These are phyloP conservation scores for Penicillium sp. DNA, from an alignment of 2,329 filamentous ascomycete genomes.

Conservation along the genomic window DNA sequence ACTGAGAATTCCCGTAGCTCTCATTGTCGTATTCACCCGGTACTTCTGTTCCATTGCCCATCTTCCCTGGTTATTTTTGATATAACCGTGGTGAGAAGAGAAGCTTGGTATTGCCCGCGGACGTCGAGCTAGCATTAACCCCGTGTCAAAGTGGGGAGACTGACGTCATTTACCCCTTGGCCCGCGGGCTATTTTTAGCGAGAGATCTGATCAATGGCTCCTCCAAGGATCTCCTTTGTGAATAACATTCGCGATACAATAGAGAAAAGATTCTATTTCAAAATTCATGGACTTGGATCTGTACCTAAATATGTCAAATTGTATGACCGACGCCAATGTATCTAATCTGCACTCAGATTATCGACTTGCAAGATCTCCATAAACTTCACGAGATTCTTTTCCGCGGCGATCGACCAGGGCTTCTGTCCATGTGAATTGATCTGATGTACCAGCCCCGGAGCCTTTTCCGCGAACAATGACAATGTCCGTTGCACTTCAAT, in stretches of 20 bases:
- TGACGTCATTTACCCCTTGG: slow-evolving; percentile 13
- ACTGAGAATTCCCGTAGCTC: slow-evolving; percentile 3
- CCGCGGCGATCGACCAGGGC: neutral
- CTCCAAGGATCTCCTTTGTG: neutral
- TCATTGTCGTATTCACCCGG: slow-evolving; percentile 13
- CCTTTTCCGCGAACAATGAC: slow-evolving; percentile 4
- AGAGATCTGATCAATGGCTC: too few relatives aligned
- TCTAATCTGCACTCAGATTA: neutral
- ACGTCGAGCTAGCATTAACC: slow-evolving; percentile 2
- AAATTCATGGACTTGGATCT: too few relatives aligned
- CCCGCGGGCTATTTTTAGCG: slow-evolving; percentile 2
- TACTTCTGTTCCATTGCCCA: slow-evolving; percentile 14
- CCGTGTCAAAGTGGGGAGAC: slow-evolving; percentile 6
- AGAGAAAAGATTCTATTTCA: too few relatives aligned
- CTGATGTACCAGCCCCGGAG: neutral
- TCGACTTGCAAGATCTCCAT: neutral
- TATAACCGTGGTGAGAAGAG: neutral
- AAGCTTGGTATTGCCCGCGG: slow-evolving; percentile 7
- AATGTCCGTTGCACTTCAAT: neutral
- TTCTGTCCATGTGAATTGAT: slow-evolving; percentile 3
- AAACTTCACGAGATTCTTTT: neutral
- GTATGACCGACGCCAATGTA: neutral
- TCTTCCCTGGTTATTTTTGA: slow-evolving; percentile 1
- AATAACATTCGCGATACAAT: too few relatives aligned
- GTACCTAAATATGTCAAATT: too few relatives aligned